Conservation (phyloP, 768 basidiomycete genomes). For the Xanthoconium stramineum region DNA sequence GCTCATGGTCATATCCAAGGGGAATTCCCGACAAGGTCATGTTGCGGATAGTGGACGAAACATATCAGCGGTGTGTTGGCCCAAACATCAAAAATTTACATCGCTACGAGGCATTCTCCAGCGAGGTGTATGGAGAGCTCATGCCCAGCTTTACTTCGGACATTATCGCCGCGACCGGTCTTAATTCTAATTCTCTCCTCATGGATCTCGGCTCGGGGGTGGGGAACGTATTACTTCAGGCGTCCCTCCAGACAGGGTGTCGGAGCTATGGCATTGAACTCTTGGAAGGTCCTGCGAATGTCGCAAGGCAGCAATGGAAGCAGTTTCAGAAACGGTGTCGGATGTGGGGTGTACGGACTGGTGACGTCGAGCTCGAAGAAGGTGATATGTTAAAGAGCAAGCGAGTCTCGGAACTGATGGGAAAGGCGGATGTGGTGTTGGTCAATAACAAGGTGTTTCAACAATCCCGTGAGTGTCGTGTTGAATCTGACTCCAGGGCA, state of each 20-base stretch:
- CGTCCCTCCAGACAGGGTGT: constrained; percentile 77
- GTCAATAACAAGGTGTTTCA: constrained; percentile 87
- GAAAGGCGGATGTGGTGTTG: constrained; percentile 85
- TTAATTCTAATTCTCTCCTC: constrained; percentile 60
- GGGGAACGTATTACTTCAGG: constrained; percentile 80
- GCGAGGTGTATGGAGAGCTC: constrained; percentile 87
- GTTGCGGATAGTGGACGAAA: constrained; percentile 81
- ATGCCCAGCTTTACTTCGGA: constrained; percentile 69
- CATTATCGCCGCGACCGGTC: constrained; percentile 47
- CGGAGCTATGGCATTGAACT: constrained; percentile 77
- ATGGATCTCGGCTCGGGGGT: constrained; percentile 86
- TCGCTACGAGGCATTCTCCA: constrained; percentile 80
- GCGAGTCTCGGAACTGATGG: constrained; percentile 66
- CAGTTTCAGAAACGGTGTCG: constrained; percentile 76
- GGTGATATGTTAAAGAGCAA: constrained; percentile 79
- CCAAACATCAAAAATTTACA: constrained; percentile 80
- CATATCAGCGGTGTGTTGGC: constrained; percentile 90
- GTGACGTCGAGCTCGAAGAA: constrained; percentile 75
- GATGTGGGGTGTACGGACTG: constrained; percentile 87
- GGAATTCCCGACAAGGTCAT: constrained; percentile 66
- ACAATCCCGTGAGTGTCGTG: constrained; percentile 56
- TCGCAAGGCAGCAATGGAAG: constrained; percentile 71
- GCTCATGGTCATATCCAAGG: constrained; percentile 39
- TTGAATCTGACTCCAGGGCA: background rate
- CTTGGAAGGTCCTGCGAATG: constrained; percentile 70